Conservation (phyloP, 2,329 filamentous ascomycete species). For the Scytalidium lignicola region DNA sequence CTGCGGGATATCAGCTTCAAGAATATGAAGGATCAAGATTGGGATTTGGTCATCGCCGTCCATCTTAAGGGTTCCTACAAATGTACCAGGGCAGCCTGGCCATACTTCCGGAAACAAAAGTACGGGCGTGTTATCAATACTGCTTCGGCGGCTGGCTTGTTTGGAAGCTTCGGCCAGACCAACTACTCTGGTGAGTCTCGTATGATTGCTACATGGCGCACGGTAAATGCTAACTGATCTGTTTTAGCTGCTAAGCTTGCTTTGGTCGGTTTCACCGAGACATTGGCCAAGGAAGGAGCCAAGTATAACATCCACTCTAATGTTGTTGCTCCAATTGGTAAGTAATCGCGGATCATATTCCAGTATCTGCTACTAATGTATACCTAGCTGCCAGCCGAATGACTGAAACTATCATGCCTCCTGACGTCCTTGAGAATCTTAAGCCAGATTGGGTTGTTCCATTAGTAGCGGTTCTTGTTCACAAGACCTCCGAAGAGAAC, state of each 20-base stretch:
- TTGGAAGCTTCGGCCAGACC: conserved; percentile 90
- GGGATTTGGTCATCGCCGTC: conserved; percentile 91
- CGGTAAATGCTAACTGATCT: conserved; percentile 22
- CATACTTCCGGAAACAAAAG: conserved; percentile 97
- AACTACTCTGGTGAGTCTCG: conserved; percentile 72
- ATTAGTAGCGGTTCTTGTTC: conserved; percentile 80
- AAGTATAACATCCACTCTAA: conserved; percentile 99
- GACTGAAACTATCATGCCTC: conserved; percentile 93
- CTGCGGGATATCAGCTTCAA: conserved; percentile 92
- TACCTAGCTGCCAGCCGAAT: conserved; percentile 77
- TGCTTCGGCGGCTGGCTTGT: conserved; percentile 89
- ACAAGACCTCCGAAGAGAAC: conserved; percentile 77
- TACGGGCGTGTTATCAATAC: conserved; percentile 97
- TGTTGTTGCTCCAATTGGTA: conserved; percentile 79
- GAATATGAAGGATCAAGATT: conserved; percentile 96
- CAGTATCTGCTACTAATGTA: conserved; percentile 12
- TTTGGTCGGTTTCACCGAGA: conserved; percentile 96
- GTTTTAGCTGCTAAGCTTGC: conserved; percentile 78
- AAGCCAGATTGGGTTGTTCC: conserved; percentile 96
- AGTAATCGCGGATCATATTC: conserved; percentile 1
- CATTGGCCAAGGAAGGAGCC: conserved; percentile 89
- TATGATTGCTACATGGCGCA: not conserved
- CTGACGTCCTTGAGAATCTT: conserved; percentile 70
- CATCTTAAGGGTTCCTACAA: conserved; percentile 95
- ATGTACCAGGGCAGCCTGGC: conserved; percentile 91